Percentiles rank a stretch among this genome's conserved stretches.
These are phyloP conservation scores for Sporothrix sp. DNA, from an alignment of 2,329 filamentous ascomycete genomes.

Conservation along the genomic window DNA sequence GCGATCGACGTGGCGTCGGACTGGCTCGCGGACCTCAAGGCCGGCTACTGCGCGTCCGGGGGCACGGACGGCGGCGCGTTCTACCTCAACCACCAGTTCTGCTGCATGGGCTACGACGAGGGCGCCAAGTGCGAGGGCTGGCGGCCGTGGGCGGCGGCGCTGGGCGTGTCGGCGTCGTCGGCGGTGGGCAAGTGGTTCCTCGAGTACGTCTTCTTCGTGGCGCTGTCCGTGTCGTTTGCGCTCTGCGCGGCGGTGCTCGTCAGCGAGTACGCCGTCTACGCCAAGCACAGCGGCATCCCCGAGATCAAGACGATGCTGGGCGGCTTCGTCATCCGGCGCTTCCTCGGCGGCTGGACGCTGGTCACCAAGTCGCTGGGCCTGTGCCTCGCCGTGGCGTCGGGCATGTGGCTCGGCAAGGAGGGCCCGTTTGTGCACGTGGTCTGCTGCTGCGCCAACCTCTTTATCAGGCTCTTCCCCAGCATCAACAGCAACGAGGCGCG, in stretches of 20 bases:
- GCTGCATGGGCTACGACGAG: constrained; percentile 85
- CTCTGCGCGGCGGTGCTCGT: constrained; percentile 69
- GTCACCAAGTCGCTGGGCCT: constrained; percentile 81
- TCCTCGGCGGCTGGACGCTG: constrained; percentile 81
- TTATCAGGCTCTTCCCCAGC: constrained; percentile 77
- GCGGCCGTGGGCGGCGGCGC: constrained; percentile 70
- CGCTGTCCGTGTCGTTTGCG: constrained; percentile 78
- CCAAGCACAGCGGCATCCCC: constrained; percentile 90
- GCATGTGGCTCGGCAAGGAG: constrained; percentile 95
- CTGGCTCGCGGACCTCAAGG: constrained; percentile 89
- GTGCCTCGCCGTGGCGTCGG: constrained; percentile 83
- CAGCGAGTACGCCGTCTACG: constrained; percentile 73
- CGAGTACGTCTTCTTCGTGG: constrained; percentile 77
- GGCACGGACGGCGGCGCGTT: constrained; percentile 72
- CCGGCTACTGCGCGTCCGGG: constrained; percentile 71
- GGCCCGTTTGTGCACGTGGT: constrained; percentile 92
- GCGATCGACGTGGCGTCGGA: constrained; percentile 83
- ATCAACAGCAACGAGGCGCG: constrained; percentile 83
- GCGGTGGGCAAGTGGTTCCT: constrained; percentile 62
- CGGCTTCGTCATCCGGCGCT: constrained; percentile 82
- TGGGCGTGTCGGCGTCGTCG: constrained; percentile 54
- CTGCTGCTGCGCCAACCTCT: constrained; percentile 89
- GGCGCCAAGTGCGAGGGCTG: constrained; percentile 75
- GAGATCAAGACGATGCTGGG: constrained; percentile 96
- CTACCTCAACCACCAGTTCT: constrained; percentile 85